Percentiles rank a stretch among this genome's conserved stretches.
Evolutionary conservation across 2,329 filamentous ascomycete species (phyloP).

Genomic region (Sclerotinia subarctica): DNA sequence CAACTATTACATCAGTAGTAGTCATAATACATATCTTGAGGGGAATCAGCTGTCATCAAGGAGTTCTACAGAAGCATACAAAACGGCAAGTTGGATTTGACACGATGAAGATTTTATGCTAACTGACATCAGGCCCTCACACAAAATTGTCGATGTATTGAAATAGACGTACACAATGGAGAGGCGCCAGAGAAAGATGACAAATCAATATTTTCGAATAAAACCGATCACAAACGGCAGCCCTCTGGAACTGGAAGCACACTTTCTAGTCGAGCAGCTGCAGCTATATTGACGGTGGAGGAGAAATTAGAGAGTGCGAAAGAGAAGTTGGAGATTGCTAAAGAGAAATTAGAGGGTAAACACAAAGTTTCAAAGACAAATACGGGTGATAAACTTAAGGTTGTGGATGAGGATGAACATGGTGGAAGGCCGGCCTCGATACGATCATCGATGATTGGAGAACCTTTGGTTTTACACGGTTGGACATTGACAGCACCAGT

Average conservation of each 20-base stretch:
- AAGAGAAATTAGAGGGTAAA: constrained; percentile 33
- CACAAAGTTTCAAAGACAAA: constrained; percentile 25
- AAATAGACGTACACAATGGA: constrained; percentile 94
- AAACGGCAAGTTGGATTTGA: constrained; percentile 53
- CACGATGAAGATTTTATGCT: constrained; percentile 11
- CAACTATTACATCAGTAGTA: constrained; percentile 92
- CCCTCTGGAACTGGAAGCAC: constrained; percentile 33
- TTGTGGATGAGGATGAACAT: constrained; percentile 23
- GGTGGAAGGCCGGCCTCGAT: constrained; percentile 34
- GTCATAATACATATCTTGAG: constrained; percentile 89
- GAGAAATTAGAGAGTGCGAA: constrained; percentile 30
- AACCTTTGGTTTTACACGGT: constrained; percentile 82
- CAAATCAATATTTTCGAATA: constrained; percentile 38
- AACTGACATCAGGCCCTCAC: constrained; percentile 56
- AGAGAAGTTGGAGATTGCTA: constrained; percentile 31
- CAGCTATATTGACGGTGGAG: constrained; percentile 23
- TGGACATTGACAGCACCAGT: constrained; percentile 85
- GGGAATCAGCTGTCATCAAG: constrained; percentile 81
- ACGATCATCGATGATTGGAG: constrained; percentile 42
- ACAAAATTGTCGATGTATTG: constrained; percentile 81
- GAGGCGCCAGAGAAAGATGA: constrained; percentile 40
- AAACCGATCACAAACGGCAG: constrained; percentile 47
- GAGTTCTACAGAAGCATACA: constrained; percentile 73
- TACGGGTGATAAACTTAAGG: constrained; percentile 23
- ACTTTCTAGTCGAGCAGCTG: constrained; percentile 36